These are phyloP conservation scores for Claviceps cyperi DNA, from an alignment of 2,329 filamentous ascomycete species.

Conservation along the genomic window DNA sequence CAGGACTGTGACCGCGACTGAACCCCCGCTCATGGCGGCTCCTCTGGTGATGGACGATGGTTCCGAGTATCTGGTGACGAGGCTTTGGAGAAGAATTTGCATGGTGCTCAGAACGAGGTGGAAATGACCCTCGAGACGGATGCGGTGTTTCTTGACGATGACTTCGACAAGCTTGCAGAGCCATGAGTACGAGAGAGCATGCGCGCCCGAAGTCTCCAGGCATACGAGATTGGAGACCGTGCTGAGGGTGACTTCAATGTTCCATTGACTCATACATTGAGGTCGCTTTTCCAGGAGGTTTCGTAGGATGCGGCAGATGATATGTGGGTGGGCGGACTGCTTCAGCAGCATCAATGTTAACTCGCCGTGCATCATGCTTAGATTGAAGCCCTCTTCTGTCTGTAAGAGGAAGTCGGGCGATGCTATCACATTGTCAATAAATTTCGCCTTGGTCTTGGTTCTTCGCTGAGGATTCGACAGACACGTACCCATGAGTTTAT, in stretches of 20 bases:
- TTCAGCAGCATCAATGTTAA: conserved; percentile 22
- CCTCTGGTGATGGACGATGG: neutral
- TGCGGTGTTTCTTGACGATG: conserved; percentile 44
- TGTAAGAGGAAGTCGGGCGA: conserved; percentile 15
- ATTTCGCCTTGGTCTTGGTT: neutral
- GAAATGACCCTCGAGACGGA: conserved; percentile 47
- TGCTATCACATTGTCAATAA: conserved; percentile 12
- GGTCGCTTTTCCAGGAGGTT: conserved; percentile 36
- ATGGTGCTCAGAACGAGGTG: conserved; percentile 41
- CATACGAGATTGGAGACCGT: conserved; percentile 24
- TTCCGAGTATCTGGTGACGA: conserved; percentile 25
- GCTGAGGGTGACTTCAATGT: conserved; percentile 38
- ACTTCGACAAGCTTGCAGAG: conserved; percentile 40
- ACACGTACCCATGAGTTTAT: conserved; percentile 23
- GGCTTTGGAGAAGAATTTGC: conserved; percentile 39
- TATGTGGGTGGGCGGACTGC: conserved; percentile 19
- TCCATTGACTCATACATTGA: conserved; percentile 41
- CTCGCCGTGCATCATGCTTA: conserved; percentile 27
- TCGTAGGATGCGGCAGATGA: conserved; percentile 27
- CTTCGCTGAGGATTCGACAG: no score
- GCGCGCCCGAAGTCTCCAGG: conserved; percentile 13
- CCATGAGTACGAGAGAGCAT: conserved; percentile 25
- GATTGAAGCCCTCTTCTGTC: conserved; percentile 17
- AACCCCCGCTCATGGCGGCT: neutral
- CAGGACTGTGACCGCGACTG: conserved; percentile 8